A percentile compares a stretch with the other conserved stretches of the same genome.
These are phyloP conservation scores for Rhizophora apiculata DNA, from an alignment of 345 rosid genomes.

Conservation along the genomic window DNA sequence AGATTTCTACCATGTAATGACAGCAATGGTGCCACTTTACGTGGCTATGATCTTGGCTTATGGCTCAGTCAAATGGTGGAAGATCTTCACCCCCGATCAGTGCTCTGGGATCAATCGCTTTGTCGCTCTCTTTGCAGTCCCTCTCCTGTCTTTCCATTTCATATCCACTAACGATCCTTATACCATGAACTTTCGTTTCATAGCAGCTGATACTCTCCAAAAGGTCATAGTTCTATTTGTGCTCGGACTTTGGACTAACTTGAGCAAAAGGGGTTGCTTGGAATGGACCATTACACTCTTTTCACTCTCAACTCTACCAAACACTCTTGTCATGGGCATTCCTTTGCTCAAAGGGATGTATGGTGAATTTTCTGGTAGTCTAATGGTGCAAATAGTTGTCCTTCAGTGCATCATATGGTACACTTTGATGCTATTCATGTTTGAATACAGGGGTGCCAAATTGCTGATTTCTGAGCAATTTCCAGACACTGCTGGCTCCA, in stretches of 20 bases:
- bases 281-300: conserved; percentile 97
- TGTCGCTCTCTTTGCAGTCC: conserved; percentile 97
- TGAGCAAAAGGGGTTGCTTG: conserved; percentile 56
- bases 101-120: conserved; percentile 98
- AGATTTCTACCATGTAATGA: conserved; percentile 98
- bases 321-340: conserved; percentile 96
- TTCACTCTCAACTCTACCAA: conserved; percentile 86
- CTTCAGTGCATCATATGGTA: conserved; percentile 97
- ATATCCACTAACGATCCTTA: conserved; percentile 80
- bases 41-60: conserved; percentile 97
- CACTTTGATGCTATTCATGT: conserved; percentile 78
- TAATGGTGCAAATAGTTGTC: conserved; percentile 93
- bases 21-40: conserved; percentile 96
- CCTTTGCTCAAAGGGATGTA: conserved; percentile 93
- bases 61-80: conserved; percentile 99
- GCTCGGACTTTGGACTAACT: conserved; percentile 60
- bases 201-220: conserved; percentile 90
- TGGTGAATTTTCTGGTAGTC: conserved; percentile 57
- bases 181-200: conserved; percentile 77
- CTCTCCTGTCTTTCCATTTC: conserved; percentile 95
- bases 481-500: conserved; percentile 91
- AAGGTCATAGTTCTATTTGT: conserved; percentile 63
- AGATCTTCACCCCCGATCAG: conserved; percentile 91
- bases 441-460: conserved; percentile 91
- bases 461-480: conserved; percentile 88